phyloP scores from a whole-genome alignment of 169 alveolate genomes.

The Cryptosporidium muris region DNA sequence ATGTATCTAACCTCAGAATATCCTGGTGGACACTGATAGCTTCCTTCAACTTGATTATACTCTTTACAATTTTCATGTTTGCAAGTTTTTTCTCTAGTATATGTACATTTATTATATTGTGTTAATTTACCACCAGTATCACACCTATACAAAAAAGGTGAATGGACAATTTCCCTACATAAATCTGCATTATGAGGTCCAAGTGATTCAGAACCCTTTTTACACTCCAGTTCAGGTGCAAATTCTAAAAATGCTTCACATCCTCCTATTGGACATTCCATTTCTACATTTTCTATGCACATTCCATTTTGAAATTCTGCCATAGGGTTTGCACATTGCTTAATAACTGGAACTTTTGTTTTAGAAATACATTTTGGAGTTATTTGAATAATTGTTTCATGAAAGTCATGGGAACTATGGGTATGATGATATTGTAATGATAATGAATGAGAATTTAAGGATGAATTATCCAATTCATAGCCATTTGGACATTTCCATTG shows the following conservation, averaged over 20 bases:
- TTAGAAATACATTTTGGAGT: constrained; percentile 25
- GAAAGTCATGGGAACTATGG: neutral
- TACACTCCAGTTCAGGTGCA: constrained; percentile 30
- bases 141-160: constrained; percentile 40
- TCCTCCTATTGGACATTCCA: constrained; percentile 39
- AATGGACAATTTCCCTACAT: constrained; percentile 19
- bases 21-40: constrained; percentile 69
- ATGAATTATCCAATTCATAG: neutral
- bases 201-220: constrained; percentile 18
- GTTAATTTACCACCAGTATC: constrained; percentile 36
- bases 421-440: neutral
- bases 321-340: neutral
- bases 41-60: constrained; percentile 24
- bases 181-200: constrained; percentile 51
- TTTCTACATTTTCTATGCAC: constrained; percentile 26
- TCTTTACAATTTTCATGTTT: constrained; percentile 38
- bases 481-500: constrained; percentile 44
- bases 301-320: constrained; percentile 3
- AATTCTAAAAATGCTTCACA: constrained; percentile 48
- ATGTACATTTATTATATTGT: constrained; percentile 40
- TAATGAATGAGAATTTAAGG: neutral
- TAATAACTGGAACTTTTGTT: neutral
- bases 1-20: constrained; percentile 30
- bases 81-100: constrained; percentile 26
- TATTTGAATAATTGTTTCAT: neutral